A percentile compares a stretch with the other conserved stretches of the same genome.
Evolutionary conservation across 768 basidiomycete genomes (phyloP).

Genomic region (Suillus tomentosus): DNA sequence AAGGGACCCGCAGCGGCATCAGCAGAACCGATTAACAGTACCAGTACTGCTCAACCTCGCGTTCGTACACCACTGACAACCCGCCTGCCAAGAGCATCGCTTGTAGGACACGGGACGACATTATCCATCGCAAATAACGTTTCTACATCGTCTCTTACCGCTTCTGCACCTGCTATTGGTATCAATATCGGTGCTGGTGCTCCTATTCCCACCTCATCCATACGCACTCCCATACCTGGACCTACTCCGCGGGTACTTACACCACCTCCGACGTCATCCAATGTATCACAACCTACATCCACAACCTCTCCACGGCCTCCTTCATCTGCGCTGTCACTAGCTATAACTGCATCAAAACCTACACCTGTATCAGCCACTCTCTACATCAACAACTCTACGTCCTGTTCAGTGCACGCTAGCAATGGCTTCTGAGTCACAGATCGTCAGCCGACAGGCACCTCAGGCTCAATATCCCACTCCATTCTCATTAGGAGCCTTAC

Average conservation of each 20-base stretch:
- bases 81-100: slow-evolving; percentile 2
- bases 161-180: background rate
- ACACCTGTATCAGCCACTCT: background rate
- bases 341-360: background rate
- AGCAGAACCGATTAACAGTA: background rate
- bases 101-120: background rate
- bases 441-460: no score
- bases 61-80: slow-evolving; percentile 1
- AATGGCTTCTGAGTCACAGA: background rate
- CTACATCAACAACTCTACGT: background rate
- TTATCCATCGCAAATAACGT: background rate
- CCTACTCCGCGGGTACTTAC: background rate
- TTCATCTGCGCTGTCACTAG: background rate
- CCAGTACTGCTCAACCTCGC: background rate
- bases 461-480: background rate
- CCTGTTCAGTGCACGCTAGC: background rate
- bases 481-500: background rate
- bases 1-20: background rate
- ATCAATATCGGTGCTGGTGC: background rate
- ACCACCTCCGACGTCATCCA: background rate
- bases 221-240: background rate
- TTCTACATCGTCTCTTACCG: background rate
- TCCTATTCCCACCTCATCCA: background rate
- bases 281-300: background rate
- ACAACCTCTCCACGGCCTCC: background rate